Evolutionary conservation across 2,329 filamentous ascomycete species (phyloP).

Genomic region (Tolypocladium ophioglossoides): DNA sequence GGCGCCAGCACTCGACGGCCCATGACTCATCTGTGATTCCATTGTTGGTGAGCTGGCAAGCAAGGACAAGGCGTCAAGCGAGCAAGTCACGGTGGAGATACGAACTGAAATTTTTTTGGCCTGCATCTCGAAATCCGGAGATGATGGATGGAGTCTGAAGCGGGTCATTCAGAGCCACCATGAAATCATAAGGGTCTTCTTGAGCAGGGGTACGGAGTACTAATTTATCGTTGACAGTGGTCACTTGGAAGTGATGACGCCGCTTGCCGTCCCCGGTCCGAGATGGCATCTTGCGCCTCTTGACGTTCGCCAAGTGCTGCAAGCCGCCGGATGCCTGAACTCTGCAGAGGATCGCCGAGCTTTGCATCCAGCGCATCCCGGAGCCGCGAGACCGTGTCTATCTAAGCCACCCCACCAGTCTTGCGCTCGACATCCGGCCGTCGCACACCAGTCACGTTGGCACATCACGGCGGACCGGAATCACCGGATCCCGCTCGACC

Average conservation of each 20-base stretch:
- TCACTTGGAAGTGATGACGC: neutral
- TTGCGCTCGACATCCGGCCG: neutral
- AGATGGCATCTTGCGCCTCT: neutral
- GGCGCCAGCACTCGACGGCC: neutral
- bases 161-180: constrained; percentile 1
- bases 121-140: constrained; percentile 2
- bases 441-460: neutral
- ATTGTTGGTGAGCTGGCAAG: too few species aligned
- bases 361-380: neutral
- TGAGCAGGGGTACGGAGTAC: neutral
- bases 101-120: too few species aligned
- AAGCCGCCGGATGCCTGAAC: neutral
- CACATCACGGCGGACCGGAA: too few species aligned
- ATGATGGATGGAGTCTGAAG: constrained; percentile 1
- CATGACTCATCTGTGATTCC: neutral
- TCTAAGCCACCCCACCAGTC: neutral
- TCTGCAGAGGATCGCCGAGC: neutral
- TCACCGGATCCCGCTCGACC: too few species aligned
- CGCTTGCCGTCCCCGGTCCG: neutral
- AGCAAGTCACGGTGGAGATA: neutral
- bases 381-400: neutral
- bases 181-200: constrained; percentile 6
- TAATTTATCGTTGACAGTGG: neutral
- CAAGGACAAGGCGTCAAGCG: neutral
- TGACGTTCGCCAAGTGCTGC: neutral